These are phyloP conservation scores for Erysiphe pulchra DNA, from an alignment of 2,329 filamentous ascomycete genomes.

Conservation along the genomic window DNA sequence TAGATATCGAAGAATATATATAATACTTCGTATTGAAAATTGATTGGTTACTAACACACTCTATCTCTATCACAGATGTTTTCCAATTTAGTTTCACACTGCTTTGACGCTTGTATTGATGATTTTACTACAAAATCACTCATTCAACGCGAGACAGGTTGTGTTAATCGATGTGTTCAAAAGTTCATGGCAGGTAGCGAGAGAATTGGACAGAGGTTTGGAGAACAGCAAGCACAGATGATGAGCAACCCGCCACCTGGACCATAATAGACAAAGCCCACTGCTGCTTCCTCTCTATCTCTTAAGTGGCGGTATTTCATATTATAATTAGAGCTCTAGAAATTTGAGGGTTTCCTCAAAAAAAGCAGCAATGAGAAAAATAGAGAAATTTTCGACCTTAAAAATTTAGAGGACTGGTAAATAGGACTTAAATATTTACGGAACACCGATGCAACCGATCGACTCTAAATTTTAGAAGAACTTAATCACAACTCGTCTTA, in stretches of 20 bases:
- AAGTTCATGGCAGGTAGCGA: slow-evolving; percentile 87
- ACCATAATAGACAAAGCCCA: not conserved
- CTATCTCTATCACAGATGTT: slow-evolving; percentile 20
- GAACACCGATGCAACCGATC: too few relatives aligned
- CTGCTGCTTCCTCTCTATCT: too few relatives aligned
- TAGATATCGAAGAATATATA: too few relatives aligned
- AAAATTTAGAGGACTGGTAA: too few relatives aligned
- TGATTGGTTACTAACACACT: not conserved
- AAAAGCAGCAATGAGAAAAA: too few relatives aligned
- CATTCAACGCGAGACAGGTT: slow-evolving; percentile 65
- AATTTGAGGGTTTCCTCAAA: too few relatives aligned
- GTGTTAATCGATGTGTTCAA: slow-evolving; percentile 81
- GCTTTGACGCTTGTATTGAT: slow-evolving; percentile 92
- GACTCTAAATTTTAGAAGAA: too few relatives aligned
- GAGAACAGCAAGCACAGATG: slow-evolving; percentile 38
- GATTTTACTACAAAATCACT: slow-evolving; percentile 97
- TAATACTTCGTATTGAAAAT: not conserved
- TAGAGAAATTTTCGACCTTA: too few relatives aligned
- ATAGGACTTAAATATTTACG: too few relatives aligned
- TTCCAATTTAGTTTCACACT: slow-evolving; percentile 51
- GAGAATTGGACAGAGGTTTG: slow-evolving; percentile 75
- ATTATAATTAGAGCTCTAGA: too few relatives aligned
- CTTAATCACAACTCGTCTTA: too few relatives aligned
- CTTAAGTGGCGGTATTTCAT: too few relatives aligned
- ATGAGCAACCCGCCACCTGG: slow-evolving; percentile 10